Evolutionary conservation across 805 yeast species (phyloP).

Genomic region (Martiniozyma abietophila): DNA sequence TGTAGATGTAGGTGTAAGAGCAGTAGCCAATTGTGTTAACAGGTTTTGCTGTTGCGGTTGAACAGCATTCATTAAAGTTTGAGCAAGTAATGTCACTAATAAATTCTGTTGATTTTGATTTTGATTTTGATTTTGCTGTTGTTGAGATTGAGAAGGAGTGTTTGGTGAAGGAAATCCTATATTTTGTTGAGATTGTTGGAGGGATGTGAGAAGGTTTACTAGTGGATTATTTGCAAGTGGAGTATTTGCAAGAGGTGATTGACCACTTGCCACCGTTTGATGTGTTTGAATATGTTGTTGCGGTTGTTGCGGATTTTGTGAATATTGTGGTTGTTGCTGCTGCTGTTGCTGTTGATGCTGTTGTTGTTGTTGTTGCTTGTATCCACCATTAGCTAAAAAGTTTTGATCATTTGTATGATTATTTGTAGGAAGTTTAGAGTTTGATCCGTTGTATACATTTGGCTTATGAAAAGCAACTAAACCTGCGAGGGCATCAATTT

Average conservation of each 20-base stretch:
- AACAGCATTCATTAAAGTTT: constrained; percentile 9
- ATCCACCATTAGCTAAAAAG: not conserved
- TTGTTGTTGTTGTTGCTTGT: constrained; percentile 3
- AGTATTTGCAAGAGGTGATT: no score
- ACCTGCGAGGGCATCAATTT: constrained; percentile 65
- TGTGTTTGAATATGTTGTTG: no score
- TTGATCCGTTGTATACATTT: constrained; percentile 10
- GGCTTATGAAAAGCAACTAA: constrained; percentile 56
- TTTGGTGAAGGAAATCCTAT: no score
- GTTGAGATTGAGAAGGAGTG: constrained; percentile 11
- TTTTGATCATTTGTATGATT: not conserved
- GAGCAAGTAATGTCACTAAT: constrained; percentile 10
- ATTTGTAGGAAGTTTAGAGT: not conserved
- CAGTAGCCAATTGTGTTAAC: constrained; percentile 5
- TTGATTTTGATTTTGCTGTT: constrained; percentile 5
- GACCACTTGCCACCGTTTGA: no score
- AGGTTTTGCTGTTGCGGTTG: constrained; percentile 8
- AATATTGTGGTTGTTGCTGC: not conserved
- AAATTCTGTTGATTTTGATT: constrained; percentile 3
- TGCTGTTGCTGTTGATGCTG: constrained; percentile 5
- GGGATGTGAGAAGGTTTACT: not conserved
- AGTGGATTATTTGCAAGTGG: no score
- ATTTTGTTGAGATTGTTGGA: constrained; percentile 5
- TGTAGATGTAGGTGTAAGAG: constrained; percentile 4
- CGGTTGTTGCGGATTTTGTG: not conserved